Conservation (phyloP, 2,329 filamentous ascomycete genomes). For the Fusarium ambrosium region DNA sequence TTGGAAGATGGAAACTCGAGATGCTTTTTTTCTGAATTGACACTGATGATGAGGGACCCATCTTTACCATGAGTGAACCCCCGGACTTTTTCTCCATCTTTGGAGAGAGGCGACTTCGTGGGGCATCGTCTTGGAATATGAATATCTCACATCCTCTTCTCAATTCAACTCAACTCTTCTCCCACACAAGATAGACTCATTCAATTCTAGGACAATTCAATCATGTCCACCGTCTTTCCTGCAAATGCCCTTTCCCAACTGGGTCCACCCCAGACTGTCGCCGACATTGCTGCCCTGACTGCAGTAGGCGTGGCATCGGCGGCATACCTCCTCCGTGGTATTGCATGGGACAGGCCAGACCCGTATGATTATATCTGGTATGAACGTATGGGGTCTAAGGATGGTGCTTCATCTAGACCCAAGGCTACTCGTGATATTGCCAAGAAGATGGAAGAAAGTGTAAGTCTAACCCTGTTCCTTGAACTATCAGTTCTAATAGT, state of each 20-base stretch:
- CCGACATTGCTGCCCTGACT: slow-evolving; percentile 45
- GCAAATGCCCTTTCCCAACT: slow-evolving; percentile 35
- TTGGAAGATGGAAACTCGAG: neutral
- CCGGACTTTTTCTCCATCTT: slow-evolving; percentile 25
- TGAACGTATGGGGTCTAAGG: slow-evolving; percentile 59
- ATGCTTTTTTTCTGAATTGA: neutral
- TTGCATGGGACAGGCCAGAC: slow-evolving; percentile 63
- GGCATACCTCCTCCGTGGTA: slow-evolving; percentile 58
- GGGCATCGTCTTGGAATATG: slow-evolving; percentile 7
- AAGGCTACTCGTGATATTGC: slow-evolving; percentile 61
- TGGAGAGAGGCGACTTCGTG: slow-evolving; percentile 4
- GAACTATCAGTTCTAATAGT: neutral
- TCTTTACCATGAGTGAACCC: neutral
- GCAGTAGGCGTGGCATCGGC: slow-evolving; percentile 41
- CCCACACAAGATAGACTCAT: neutral
- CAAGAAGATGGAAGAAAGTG: slow-evolving; percentile 48
- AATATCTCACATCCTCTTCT: slow-evolving; percentile 21
- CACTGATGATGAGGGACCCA: neutral
- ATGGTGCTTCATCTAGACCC: slow-evolving; percentile 36
- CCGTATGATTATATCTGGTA: slow-evolving; percentile 63
- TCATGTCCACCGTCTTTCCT: slow-evolving; percentile 39
- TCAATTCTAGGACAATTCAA: slow-evolving; percentile 2
- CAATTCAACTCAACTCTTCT: neutral
- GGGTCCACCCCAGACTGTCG: slow-evolving; percentile 38
- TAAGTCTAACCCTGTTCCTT: slow-evolving; percentile 21